Evolutionary conservation across 257 asterid genomes (phyloP), one percentile per base, ranked within the genome.

Genomic region (Schizonepeta tenuifolia): DNA sequence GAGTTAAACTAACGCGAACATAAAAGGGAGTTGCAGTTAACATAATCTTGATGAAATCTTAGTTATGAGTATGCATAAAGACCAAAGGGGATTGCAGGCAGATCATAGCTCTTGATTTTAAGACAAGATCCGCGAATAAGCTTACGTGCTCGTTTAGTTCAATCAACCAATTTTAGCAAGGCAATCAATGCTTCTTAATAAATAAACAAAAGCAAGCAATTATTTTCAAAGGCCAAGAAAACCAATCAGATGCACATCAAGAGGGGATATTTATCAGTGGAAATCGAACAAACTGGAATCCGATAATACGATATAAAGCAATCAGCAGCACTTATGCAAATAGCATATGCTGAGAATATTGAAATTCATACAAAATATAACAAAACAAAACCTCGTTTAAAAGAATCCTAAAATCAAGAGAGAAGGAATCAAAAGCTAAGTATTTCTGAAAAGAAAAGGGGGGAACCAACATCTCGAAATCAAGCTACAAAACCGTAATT

Each of bases 121-220:
- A 22, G 53, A 50, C 11, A 7, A 1, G 28, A 41, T 13, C 33
- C 26, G 9, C 3, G 61, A 55, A 18, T 22, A 11, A 55, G 22
- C 38, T 41, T 20, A 63, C n/a, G n/a, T n/a, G n/a, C n/a, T n/a
- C n/a, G n/a, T n/a, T n/a, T 31, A 9, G 54, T 65, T 46, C 15
- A 69, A 49, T 60, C 31, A 35, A 62, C 57, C 43, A 61, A 67
- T 44, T 57, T 54, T 44, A 54, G 44, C 66, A 74, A 70, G 69
- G 22, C 2, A 61, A 24, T 24, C 26, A 24, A 49, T 12, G 72
- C 72, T 73, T 54, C 53, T 22, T 13, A 54, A 46, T 51, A 57
- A 10, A 50, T 14, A 21, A 65, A 40, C 65, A 49, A 22, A 67
- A 40, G n/a, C 62, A 24, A 50, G n/a, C 28, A 72, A 54, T 28